Base-by-base conservation (phyloP, 2,329 filamentous ascomycete genomes). In the Penicillium hordei region DNA sequence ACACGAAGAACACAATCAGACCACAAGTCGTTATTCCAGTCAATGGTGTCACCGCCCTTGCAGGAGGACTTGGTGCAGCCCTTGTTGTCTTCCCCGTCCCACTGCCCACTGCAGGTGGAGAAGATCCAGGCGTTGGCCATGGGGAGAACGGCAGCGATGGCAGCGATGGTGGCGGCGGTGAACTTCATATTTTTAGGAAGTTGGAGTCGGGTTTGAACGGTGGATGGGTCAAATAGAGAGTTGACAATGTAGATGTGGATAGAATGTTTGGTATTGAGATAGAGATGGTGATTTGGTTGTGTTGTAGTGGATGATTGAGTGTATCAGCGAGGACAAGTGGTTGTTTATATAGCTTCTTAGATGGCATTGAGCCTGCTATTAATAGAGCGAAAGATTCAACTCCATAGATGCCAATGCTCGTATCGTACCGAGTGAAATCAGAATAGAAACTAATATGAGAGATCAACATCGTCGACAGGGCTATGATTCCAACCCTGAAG, bases 121-220 rank as follows among this genome's bases (percentile, higher is more conserved):
- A 60, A 60, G 49, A 60, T 60, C 58, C 58, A 60, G 38, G 58
- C 58, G 23, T 60, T 60, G 49, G 54, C 38, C 58, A 60, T 48
- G 13, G 58, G 58, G 4, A 57, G 54, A 5, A 57, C 36, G 27
- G 58, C 42, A 17, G 46, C 13, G 33, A 60, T 34, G 36, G 54
- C 39, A 27, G 53, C 53, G 40, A 60, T 40, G 12, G 44, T 46
- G 45, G 43, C 38, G n/a, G 58, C 34, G 19, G 58, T 42, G 45
- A 60, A 57, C 58, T 60, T 60, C 58, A 51, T 54, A 13, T 48
- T 57, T 27, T 19, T 29, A 6, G 15, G 31, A 39, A 19, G 42
- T 42, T 36, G 19, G 15, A 23, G n/a, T 36, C 19, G 4, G 21
- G 29, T 40, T 34, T 21, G 13, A 33, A 25, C 4, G 2, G n/a